Conservation (phyloP, 2,329 filamentous ascomycete species). For the Metarhizium robertsii region DNA sequence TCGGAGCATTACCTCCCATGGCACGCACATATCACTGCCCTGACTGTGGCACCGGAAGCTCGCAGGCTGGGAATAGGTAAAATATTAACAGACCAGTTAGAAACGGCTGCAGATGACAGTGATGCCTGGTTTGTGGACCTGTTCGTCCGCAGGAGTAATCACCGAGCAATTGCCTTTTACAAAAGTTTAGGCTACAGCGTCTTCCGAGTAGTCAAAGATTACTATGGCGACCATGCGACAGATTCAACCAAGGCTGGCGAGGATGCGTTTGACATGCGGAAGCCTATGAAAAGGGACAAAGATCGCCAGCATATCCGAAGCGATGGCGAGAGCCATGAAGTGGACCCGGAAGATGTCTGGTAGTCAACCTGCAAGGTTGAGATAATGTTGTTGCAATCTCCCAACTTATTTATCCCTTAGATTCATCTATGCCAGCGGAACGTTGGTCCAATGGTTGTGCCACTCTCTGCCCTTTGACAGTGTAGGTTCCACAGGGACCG, state of each 20-base stretch:
- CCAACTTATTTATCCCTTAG: background rate
- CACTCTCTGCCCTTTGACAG: too few species aligned
- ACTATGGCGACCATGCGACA: constrained; percentile 79
- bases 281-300: constrained; percentile 74
- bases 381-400: background rate
- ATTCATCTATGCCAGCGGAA: too few species aligned
- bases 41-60: constrained; percentile 83
- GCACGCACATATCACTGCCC: constrained; percentile 95
- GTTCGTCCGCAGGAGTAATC: constrained; percentile 84
- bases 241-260: constrained; percentile 56
- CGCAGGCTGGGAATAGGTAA: constrained; percentile 81
- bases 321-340: constrained; percentile 69
- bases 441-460: too few species aligned
- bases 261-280: constrained; percentile 96
- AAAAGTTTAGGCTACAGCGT: constrained; percentile 86
- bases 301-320: constrained; percentile 66
- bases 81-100: constrained; percentile 70
- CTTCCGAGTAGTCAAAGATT: constrained; percentile 79
- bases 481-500: too few species aligned
- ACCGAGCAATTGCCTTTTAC: constrained; percentile 81
- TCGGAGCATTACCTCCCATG: constrained; percentile 95
- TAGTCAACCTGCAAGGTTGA: constrained; percentile 20
- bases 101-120: constrained; percentile 71
- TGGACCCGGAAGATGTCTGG: constrained; percentile 82
- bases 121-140: constrained; percentile 93